phyloP scores from a whole-genome alignment of 805 yeast genomes.

The Zygosaccharomyces bisporus region DNA sequence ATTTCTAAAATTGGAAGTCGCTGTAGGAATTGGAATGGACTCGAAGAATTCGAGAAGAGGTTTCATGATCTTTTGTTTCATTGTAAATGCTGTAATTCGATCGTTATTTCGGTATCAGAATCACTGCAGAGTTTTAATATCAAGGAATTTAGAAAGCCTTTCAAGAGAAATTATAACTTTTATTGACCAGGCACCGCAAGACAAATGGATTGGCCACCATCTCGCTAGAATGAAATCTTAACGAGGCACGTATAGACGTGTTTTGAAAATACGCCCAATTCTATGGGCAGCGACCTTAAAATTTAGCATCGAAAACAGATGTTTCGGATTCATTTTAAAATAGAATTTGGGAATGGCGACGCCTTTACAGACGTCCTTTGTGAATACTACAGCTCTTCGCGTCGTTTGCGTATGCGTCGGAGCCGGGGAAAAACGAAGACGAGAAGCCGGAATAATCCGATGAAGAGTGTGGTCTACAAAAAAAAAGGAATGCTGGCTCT shows the following conservation, averaged over 20 bases:
- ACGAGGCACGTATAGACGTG: conserved; percentile 35
- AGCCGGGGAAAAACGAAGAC: conserved; percentile 28
- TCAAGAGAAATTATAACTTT: no score
- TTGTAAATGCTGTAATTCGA: conserved; percentile 13
- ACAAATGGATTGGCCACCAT: conserved; percentile 1
- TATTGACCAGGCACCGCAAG: no score
- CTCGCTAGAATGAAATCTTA: conserved; percentile 40
- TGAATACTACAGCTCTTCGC: conserved; percentile 40
- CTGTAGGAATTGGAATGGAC: conserved; percentile 32
- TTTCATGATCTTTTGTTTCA: conserved; percentile 14
- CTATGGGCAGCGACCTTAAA: conserved; percentile 38
- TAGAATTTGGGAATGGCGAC: conserved; percentile 16
- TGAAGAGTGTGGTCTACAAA: conserved; percentile 25
- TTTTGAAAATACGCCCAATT: conserved; percentile 39
- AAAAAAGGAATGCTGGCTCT: conserved; percentile 46
- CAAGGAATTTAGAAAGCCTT: no score
- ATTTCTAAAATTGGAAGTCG: conserved; percentile 30
- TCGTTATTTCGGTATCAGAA: no score
- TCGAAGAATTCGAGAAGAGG: conserved; percentile 24
- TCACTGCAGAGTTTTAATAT: no score
- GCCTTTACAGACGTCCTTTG: conserved; percentile 22
- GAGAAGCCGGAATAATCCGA: conserved; percentile 34
- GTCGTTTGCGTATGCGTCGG: conserved; percentile 36
- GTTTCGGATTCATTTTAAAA: conserved; percentile 35
- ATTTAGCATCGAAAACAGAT: conserved; percentile 42